A percentile compares a stretch with the other conserved stretches of the same genome.
These are phyloP conservation scores for Fagopyrum tataricum DNA, from an alignment of 148 eudicot genomes.

Conservation along the genomic window DNA sequence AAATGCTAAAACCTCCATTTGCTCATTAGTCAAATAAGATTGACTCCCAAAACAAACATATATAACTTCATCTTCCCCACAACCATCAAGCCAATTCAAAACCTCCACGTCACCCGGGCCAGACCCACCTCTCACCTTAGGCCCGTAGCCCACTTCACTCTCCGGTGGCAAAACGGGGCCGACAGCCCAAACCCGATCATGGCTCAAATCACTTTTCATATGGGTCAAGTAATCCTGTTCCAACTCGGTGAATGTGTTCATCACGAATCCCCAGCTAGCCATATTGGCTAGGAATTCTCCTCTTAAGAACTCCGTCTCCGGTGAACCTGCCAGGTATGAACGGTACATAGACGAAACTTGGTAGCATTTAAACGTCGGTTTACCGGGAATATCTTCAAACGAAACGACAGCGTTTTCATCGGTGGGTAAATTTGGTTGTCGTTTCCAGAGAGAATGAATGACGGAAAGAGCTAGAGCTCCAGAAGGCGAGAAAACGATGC, in stretches of 20 bases:
- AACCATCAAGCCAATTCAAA: conserved; percentile 48
- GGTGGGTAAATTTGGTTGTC: neutral
- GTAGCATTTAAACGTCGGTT: neutral
- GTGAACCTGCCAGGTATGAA: neutral
- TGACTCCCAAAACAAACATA: conserved; percentile 75
- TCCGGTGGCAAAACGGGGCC: neutral
- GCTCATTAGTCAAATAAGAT: conserved; percentile 25
- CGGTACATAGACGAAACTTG: neutral
- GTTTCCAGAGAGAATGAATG: neutral
- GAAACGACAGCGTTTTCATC: neutral
- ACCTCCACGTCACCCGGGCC: neutral
- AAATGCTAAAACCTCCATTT: conserved; percentile 36
- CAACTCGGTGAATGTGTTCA: neutral
- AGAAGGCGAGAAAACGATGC: too few species aligned
- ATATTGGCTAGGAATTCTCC: neutral
- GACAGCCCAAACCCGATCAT: conserved; percentile 4
- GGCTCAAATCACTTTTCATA: neutral
- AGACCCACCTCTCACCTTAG: conserved; percentile 22
- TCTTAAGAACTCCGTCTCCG: neutral
- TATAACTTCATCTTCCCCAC: conserved; percentile 39
- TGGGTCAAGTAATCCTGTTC: conserved; percentile 1
- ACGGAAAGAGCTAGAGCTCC: too few species aligned
- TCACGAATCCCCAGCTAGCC: neutral
- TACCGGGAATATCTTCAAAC: neutral
- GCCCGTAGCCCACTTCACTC: neutral